Evolutionary conservation across 495 filamentous ascomycete genomes (phyloP).

Genomic region (Penicillium maclennaniae): DNA sequence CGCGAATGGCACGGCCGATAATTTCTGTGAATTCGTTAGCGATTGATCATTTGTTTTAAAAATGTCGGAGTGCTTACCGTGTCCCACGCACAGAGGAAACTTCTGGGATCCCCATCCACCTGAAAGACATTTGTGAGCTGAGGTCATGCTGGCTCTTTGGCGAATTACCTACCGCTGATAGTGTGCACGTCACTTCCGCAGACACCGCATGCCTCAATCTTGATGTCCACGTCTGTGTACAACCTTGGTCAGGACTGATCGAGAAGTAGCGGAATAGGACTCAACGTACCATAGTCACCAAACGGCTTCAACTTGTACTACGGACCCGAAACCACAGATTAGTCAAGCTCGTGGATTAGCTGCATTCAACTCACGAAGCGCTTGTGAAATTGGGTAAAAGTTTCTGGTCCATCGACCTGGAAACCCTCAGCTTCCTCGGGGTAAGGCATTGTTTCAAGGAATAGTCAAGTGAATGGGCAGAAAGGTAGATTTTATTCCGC

Average conservation of each 20-base stretch:
- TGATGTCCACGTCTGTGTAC: constrained; percentile 61
- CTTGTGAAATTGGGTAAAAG: constrained; percentile 62
- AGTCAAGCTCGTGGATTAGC: neutral
- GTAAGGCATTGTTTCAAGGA: constrained; percentile 58
- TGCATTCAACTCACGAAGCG: constrained; percentile 47
- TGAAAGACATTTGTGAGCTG: constrained; percentile 12
- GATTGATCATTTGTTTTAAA: neutral
- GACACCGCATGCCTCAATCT: constrained; percentile 71
- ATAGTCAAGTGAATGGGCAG: constrained; percentile 1
- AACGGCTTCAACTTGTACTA: constrained; percentile 78
- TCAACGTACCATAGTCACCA: constrained; percentile 51
- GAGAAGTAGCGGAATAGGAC: neutral
- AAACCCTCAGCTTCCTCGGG: constrained; percentile 76
- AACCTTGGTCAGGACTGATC: constrained; percentile 4
- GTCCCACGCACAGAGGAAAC: constrained; percentile 68
- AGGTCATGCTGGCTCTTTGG: neutral
- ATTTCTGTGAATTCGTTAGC: constrained; percentile 45
- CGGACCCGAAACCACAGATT: neutral
- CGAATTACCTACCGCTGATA: constrained; percentile 47
- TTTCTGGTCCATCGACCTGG: constrained; percentile 58
- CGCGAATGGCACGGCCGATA: constrained; percentile 65
- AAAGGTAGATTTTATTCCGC: neutral
- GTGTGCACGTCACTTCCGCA: constrained; percentile 79
- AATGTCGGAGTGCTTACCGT: constrained; percentile 35
- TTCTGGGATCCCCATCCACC: constrained; percentile 70